Evolutionary conservation across 805 yeast species (phyloP), one percentile per base, ranked within the genome.

Genomic region (Candida piceae): DNA sequence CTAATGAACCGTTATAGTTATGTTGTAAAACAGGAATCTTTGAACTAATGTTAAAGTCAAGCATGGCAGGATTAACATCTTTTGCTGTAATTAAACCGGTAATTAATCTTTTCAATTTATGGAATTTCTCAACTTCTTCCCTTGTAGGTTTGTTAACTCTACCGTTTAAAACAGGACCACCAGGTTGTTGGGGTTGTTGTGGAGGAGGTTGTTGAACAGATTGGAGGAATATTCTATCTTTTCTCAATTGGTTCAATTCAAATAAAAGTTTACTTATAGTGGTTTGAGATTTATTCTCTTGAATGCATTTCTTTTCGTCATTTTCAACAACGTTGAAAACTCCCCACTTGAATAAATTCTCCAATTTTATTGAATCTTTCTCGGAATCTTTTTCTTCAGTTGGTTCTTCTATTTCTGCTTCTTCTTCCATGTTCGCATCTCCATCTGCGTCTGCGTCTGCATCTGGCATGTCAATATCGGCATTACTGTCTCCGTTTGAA

Each of bases 1-100:
- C 96, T 52, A 89, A 68, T 1, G 82, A 71, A 32, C 97, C 97
- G 25, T 74, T 63, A 52, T 85, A 88, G 46, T 80, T 85, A 17
- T 79, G 74, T 53, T 78, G 78, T 39, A 84, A 68, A 1, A 84
- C 80, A 1, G 96, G 95, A 32, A 89, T 18, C 49, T 61, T 43
- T 50, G 57, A 5, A 55, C 58, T 46, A 39, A 70, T 44, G 41
- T 70, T 44, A 33, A 68, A 29, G 37, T 52, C 64, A 65, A 65
- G 33, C 19, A 55, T 57, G 7, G 20, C 25, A 9, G 69, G 68
- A 7, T 52, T 50, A 9, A 63, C 26, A 28, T 54, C 41, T 22
- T 55, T 56, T 16, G 46, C 36, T 17, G 47, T 46, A 15, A 58
- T 50, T 44, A 49, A 69, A 40, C 37, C 75, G 11, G 70, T 63